phyloP scores from a whole-genome alignment of 805 yeast genomes.

The Vanderwaltozyma polyspora region DNA sequence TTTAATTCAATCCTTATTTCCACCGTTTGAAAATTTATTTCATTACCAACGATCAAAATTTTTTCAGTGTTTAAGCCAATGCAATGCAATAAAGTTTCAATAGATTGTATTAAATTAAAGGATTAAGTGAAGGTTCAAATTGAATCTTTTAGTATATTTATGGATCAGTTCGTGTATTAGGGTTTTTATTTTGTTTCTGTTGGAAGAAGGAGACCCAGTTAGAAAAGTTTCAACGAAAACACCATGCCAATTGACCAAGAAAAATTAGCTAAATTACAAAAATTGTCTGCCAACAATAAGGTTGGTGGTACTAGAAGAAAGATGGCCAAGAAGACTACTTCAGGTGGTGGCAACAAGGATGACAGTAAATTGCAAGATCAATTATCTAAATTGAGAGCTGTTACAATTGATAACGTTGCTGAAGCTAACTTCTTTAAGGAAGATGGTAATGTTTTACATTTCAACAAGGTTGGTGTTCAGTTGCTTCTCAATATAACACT shows the following conservation, averaged over 20 bases:
- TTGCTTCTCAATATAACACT: slow-evolving; percentile 81
- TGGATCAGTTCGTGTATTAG: too few species aligned
- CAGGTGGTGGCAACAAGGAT: slow-evolving; percentile 60
- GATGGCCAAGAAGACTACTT: slow-evolving; percentile 58
- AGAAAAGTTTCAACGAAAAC: too few species aligned
- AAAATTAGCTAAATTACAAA: slow-evolving; percentile 85
- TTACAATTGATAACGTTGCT: slow-evolving; percentile 78
- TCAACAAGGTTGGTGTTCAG: slow-evolving; percentile 93
- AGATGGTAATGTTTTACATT: slow-evolving; percentile 91
- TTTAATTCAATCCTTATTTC: too few species aligned
- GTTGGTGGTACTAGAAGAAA: slow-evolving; percentile 84
- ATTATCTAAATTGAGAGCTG: slow-evolving; percentile 80
- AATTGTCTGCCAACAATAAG: slow-evolving; percentile 61
- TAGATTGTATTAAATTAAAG: too few species aligned
- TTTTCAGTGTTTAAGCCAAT: too few species aligned
- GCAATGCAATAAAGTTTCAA: too few species aligned
- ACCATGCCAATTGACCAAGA: slow-evolving; percentile 94
- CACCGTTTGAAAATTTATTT: too few species aligned
- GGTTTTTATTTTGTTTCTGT: too few species aligned
- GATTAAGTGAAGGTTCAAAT: too few species aligned
- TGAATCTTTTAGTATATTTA: too few species aligned
- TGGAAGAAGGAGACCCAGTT: too few species aligned
- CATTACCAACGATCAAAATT: too few species aligned
- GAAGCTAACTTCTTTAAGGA: slow-evolving; percentile 97
- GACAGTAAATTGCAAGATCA: slow-evolving; percentile 86